Evolutionary conservation across 225 moss, liverwort and hornwort genomes (phyloP).

Genomic region (Pseudisothecium myosuroides): DNA sequence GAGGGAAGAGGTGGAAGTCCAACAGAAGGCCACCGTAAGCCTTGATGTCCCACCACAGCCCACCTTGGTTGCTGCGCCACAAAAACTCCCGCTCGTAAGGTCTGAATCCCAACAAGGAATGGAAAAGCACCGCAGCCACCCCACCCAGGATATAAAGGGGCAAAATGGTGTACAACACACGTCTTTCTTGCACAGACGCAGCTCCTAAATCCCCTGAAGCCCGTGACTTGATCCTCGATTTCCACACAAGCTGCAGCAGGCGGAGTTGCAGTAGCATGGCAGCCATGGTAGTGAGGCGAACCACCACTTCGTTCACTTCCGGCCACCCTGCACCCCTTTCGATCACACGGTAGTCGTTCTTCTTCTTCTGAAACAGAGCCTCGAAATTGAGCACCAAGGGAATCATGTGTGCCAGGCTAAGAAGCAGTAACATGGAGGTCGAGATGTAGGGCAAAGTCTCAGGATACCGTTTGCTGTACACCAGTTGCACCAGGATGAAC

Average conservation of each 20-base stretch:
- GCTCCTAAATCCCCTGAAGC: neutral
- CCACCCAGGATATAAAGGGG: slow-evolving; percentile 34
- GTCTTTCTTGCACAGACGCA: slow-evolving; percentile 28
- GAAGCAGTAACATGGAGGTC: slow-evolving; percentile 46
- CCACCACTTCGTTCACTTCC: slow-evolving; percentile 47
- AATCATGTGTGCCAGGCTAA: slow-evolving; percentile 48
- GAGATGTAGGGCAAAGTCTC: slow-evolving; percentile 50
- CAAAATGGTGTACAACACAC: slow-evolving; percentile 29
- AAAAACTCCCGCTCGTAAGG: slow-evolving; percentile 29
- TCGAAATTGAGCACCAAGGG: slow-evolving; percentile 54
- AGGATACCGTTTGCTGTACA: slow-evolving; percentile 42
- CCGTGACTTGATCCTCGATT: slow-evolving; percentile 13
- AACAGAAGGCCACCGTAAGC: slow-evolving; percentile 39
- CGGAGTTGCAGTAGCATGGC: slow-evolving; percentile 51
- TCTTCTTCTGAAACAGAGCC: slow-evolving; percentile 46
- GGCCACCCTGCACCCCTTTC: slow-evolving; percentile 33
- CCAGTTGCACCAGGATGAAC: slow-evolving; percentile 32
- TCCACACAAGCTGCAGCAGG: slow-evolving; percentile 42
- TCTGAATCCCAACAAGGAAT: slow-evolving; percentile 21
- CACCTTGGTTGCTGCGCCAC: slow-evolving; percentile 32
- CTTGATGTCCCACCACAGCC: slow-evolving; percentile 43
- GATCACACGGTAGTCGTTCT: neutral
- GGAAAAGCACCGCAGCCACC: slow-evolving; percentile 13
- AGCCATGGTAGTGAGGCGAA: slow-evolving; percentile 48
- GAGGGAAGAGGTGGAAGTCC: slow-evolving; percentile 53